Evolutionary conservation across 495 filamentous ascomycete species (phyloP).

Genomic region (Penicillium argentinense): DNA sequence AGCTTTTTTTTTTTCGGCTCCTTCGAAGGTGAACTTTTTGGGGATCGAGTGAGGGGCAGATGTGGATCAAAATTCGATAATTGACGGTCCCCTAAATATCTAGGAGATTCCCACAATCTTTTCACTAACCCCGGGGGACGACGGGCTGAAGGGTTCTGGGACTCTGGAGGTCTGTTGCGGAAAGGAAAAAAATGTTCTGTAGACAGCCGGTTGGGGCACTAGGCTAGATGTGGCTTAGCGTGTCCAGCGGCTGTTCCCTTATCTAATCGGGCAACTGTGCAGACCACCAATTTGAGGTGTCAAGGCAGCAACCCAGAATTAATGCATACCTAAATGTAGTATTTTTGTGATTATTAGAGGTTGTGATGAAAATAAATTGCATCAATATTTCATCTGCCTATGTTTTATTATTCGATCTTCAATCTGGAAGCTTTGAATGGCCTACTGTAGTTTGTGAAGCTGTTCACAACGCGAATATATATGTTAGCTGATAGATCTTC

Average conservation of each 20-base stretch:
- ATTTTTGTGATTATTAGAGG: no score
- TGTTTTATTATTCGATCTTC: no score
- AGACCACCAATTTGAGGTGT: no score
- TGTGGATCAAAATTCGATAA: background rate
- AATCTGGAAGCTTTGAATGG: no score
- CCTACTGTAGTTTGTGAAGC: no score
- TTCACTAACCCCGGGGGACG: constrained; percentile 26
- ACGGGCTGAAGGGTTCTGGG: constrained; percentile 17
- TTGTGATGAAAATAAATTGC: no score
- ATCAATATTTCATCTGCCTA: no score
- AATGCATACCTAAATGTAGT: no score
- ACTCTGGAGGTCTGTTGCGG: constrained; percentile 36
- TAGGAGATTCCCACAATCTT: constrained; percentile 9
- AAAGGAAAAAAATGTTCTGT: constrained; percentile 52
- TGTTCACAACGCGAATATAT: no score
- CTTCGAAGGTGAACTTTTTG: constrained; percentile 5
- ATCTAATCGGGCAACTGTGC: constrained; percentile 37
- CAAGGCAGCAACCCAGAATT: no score
- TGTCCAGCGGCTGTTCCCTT: constrained; percentile 28
- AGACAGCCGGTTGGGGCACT: constrained; percentile 35
- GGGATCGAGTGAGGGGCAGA: background rate
- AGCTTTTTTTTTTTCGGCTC: constrained; percentile 13
- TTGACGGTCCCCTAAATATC: constrained; percentile 1
- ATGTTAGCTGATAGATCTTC: no score
- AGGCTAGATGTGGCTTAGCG: constrained; percentile 35